These are phyloP conservation scores for Tephrocybe sp. DNA, from an alignment of 768 basidiomycete genomes.

Conservation along the genomic window DNA sequence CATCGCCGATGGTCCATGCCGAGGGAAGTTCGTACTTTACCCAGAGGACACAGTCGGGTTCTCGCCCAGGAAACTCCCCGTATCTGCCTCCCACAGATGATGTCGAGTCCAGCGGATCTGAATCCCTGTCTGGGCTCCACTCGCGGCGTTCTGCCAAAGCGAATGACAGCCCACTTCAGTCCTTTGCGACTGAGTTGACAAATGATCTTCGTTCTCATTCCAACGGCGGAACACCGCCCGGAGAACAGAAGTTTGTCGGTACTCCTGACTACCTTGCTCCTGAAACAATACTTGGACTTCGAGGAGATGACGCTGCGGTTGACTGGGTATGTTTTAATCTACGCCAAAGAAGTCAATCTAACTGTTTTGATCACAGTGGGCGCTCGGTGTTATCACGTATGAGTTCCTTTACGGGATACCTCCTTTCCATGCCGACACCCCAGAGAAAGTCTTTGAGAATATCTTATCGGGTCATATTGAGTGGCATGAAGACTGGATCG, in stretches of 20 bases:
- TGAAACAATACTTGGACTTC: slow-evolving; percentile 92
- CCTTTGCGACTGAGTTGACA: slow-evolving; percentile 83
- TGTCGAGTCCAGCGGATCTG: slow-evolving; percentile 84
- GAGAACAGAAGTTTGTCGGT: slow-evolving; percentile 93
- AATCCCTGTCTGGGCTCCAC: slow-evolving; percentile 61
- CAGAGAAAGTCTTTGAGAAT: slow-evolving; percentile 97
- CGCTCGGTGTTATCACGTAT: slow-evolving; percentile 95
- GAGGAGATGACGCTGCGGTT: slow-evolving; percentile 92
- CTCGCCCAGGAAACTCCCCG: slow-evolving; percentile 64
- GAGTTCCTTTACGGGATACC: slow-evolving; percentile 97
- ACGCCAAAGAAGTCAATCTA: background rate
- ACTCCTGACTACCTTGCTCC: slow-evolving; percentile 98
- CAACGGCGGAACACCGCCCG: slow-evolving; percentile 66
- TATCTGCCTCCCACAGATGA: slow-evolving; percentile 78
- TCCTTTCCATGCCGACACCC: slow-evolving; percentile 96
- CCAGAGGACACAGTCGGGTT: slow-evolving; percentile 59
- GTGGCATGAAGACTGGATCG: slow-evolving; percentile 95
- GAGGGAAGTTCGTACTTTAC: slow-evolving; percentile 83
- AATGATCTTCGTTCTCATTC: slow-evolving; percentile 83
- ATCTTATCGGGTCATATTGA: slow-evolving; percentile 92
- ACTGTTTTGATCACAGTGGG: slow-evolving; percentile 67
- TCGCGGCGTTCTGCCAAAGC: slow-evolving; percentile 44
- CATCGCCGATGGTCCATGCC: slow-evolving; percentile 69
- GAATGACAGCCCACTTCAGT: slow-evolving; percentile 80
- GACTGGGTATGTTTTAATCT: slow-evolving; percentile 78